Percentiles rank a stretch among this genome's conserved stretches.
Conservation (phyloP, 140 eudicot genomes). For the Senecio squalidus region DNA sequence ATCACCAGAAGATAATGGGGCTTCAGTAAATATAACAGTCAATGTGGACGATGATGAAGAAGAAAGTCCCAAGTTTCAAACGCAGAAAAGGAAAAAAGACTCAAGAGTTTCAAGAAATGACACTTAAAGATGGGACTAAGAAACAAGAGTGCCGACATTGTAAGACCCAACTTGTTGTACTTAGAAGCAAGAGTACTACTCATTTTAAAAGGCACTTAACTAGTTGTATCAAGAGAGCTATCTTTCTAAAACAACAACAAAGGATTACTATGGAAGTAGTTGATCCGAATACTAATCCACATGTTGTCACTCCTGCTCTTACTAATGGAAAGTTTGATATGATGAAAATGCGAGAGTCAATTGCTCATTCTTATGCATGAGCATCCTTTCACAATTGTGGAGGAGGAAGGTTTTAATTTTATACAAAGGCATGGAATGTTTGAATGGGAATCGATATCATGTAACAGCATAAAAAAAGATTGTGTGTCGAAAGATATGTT, state of each 20-base stretch:
- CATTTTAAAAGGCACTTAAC: not conserved
- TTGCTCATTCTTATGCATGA: slow-evolving; percentile 5
- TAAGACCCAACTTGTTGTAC: not conserved
- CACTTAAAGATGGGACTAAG: not conserved
- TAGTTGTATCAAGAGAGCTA: not conserved
- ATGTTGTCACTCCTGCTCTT: not conserved
- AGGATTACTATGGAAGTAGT: not conserved
- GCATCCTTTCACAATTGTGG: not conserved
- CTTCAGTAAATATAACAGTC: too few relatives aligned
- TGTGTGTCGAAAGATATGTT: not conserved
- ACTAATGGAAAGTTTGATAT: not conserved
- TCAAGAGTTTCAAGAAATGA: not conserved
- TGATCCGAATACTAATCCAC: not conserved
- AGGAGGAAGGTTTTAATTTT: slow-evolving; percentile 1
- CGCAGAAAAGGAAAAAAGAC: not conserved
- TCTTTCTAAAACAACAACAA: not conserved
- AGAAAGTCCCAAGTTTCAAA: not conserved
- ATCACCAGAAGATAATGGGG: too few relatives aligned
- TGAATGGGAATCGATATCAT: not conserved
- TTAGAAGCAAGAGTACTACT: not conserved
- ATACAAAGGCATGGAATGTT: not conserved
- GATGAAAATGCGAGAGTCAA: not conserved
- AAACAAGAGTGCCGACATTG: not conserved
- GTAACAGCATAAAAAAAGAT: not conserved
- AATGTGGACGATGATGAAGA: too few relatives aligned